A percentile compares a stretch with the other conserved stretches of the same genome.
These are phyloP conservation scores for Cutaneotrichosporon sp. DNA, from an alignment of 1,284 basidiomycete genomes.

Conservation along the genomic window DNA sequence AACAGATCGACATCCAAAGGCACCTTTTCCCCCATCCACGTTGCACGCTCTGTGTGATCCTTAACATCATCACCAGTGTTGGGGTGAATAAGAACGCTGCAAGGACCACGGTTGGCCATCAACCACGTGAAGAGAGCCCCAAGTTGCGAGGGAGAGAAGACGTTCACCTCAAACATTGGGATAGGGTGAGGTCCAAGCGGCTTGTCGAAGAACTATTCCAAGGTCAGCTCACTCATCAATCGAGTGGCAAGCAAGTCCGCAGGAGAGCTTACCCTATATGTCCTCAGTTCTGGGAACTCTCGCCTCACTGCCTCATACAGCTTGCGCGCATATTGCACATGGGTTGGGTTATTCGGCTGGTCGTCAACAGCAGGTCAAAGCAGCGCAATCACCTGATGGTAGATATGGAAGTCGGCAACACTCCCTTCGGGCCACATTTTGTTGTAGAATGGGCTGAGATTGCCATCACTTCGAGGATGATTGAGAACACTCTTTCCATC, in stretches of 20 bases:
- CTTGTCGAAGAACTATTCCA: conserved; percentile 21
- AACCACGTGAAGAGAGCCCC: conserved; percentile 63
- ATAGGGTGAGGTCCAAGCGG: conserved; percentile 47
- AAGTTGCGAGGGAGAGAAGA: conserved; percentile 61
- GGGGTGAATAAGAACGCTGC: conserved; percentile 67
- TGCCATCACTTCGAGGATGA: conserved; percentile 19
- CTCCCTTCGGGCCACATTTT: conserved; percentile 10
- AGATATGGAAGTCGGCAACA: conserved; percentile 20
- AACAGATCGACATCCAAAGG: conserved; percentile 53
- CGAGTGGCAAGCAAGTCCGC: no score
- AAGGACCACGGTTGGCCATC: conserved; percentile 60
- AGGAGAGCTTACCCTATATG: conserved; percentile 18
- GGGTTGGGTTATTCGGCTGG: conserved; percentile 19
- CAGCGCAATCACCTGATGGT: conserved; percentile 12
- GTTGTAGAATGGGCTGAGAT: conserved; percentile 18
- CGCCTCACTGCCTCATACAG: conserved; percentile 21
- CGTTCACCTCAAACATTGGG: conserved; percentile 67
- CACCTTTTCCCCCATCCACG: conserved; percentile 66
- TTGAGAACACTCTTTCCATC: conserved; percentile 58
- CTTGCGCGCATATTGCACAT: conserved; percentile 17
- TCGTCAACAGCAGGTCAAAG: not conserved
- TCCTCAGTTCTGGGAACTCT: conserved; percentile 22
- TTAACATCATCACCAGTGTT: conserved; percentile 59
- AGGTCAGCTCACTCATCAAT: no score
- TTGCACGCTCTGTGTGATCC: conserved; percentile 62